Conservation (phyloP, 371 early-diverging fungal genomes). For the Mortierella sp. region DNA sequence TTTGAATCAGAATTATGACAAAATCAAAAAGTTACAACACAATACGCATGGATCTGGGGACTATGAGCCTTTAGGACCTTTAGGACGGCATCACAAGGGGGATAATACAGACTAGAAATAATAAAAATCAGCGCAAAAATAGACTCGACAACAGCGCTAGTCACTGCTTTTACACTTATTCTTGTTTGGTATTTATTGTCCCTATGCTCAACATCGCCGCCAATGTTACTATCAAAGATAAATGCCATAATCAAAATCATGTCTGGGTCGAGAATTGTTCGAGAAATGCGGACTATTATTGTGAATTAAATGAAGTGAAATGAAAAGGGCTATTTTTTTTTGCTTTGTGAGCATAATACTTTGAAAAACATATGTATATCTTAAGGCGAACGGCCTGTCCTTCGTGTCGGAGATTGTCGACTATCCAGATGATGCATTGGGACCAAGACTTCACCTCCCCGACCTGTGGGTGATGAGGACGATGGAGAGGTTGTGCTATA, state of each 20-base stretch:
- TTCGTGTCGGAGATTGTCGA: not conserved
- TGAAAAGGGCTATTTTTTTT: no score
- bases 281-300: no score
- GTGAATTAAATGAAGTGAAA: no score
- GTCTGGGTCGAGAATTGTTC: no score
- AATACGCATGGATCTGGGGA: slow-evolving; percentile 17
- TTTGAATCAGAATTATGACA: slow-evolving; percentile 68
- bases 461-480: not conserved
- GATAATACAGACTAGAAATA: slow-evolving; percentile 39
- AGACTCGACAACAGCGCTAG: no score
- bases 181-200: no score
- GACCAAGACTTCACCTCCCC: slow-evolving; percentile 15
- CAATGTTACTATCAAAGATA: no score
- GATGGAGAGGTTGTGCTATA: not conserved
- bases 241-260: no score
- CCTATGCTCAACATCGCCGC: no score
- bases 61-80: slow-evolving; percentile 32
- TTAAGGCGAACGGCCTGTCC: not conserved
- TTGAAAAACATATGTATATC: no score
- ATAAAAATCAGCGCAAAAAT: slow-evolving; percentile 5
- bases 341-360: no score
- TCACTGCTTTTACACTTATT: no score
- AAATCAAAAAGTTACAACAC: slow-evolving; percentile 55
- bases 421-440: slow-evolving; percentile 9
- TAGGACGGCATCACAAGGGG: slow-evolving; percentile 39